Base-by-base conservation (phyloP, 495 filamentous ascomycete genomes). In the Aspergillus nanangensis region DNA sequence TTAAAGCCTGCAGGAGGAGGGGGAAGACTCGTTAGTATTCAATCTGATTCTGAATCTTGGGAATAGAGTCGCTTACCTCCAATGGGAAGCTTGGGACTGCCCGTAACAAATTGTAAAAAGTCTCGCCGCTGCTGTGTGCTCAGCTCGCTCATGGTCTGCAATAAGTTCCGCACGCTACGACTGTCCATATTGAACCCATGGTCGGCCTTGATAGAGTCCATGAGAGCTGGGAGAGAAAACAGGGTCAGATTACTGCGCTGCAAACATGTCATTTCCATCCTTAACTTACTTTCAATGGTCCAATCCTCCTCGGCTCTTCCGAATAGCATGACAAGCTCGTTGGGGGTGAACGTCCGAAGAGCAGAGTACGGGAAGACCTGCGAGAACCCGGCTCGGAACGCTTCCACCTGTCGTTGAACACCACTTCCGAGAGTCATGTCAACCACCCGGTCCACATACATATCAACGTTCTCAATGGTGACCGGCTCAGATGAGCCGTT, bases 131-230 rank as follows among this genome's bases (percentile, higher is more conserved):
- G 80, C 25, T 80, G 63, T 8, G 76, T 61, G 8, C 72, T 74
- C 18, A 97, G 64, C 65, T 96, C 90, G 60, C 90, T 96, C 94
- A 99, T 97, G 14, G 83, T 83, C 57, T 96, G 91, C 3, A 99
- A 78, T 51, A 99, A 60, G 56, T 99, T 97, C 32, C 81, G 88
- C 25, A 99, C 93, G 48, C 89, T 96, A 73, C 85, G 89, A 75
- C 94, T 97, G 55, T 99, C 94, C 83, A 99, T 93, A 53, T 97
- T 97, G 74, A 89, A 99, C 3, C 94, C 94, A 61, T 99, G 94
- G 58, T 99, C 94, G n/a, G 94, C 94, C 72, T 97, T 99, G 67
- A 99, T 90, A 2, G 92, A 96, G 60, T 99, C 94, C 80, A 92
- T 95, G 19, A 98, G 76, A 29, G 93, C 88, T 94, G 25, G 7